phyloP scores from a whole-genome alignment of 2,329 filamentous ascomycete species.

The Xylariaceae sp. region DNA sequence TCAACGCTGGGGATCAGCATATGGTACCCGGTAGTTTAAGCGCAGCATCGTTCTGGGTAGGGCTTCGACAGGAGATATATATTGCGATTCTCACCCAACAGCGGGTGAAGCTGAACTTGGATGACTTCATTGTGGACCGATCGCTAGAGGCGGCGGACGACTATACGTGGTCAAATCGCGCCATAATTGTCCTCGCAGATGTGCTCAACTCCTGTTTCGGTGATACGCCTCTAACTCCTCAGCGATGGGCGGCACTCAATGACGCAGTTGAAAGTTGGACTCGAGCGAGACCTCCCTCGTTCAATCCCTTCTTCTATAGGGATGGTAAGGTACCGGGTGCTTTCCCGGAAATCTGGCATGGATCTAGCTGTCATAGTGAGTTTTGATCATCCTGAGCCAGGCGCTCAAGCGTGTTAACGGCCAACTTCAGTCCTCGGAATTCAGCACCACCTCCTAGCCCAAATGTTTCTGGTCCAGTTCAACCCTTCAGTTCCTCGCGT shows the following conservation, averaged over 20 bases:
- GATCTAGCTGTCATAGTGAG: slow-evolving; percentile 49
- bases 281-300: slow-evolving; percentile 43
- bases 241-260: slow-evolving; percentile 41
- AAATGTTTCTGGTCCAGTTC: slow-evolving; percentile 51
- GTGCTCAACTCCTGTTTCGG: slow-evolving; percentile 59
- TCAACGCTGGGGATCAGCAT: slow-evolving; percentile 38
- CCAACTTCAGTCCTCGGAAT: slow-evolving; percentile 46
- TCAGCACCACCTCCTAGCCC: slow-evolving; percentile 54
- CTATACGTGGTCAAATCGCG: slow-evolving; percentile 54
- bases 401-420: slow-evolving; percentile 1
- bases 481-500: slow-evolving; percentile 49
- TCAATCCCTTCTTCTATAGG: slow-evolving; percentile 48
- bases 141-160: slow-evolving; percentile 44
- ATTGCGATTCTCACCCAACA: slow-evolving; percentile 46
- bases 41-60: slow-evolving; percentile 53
- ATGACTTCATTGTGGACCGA: slow-evolving; percentile 47
- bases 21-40: slow-evolving; percentile 39
- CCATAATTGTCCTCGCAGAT: slow-evolving; percentile 57
- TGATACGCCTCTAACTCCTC: slow-evolving; percentile 31
- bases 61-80: slow-evolving; percentile 55
- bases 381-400: not conserved
- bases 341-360: slow-evolving; percentile 55
- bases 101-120: slow-evolving; percentile 44
- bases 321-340: slow-evolving; percentile 34
- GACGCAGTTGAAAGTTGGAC: slow-evolving; percentile 44